These are phyloP conservation scores for Tuber microsphaerosporum DNA, from an alignment of 495 filamentous ascomycete genomes.

Conservation along the genomic window DNA sequence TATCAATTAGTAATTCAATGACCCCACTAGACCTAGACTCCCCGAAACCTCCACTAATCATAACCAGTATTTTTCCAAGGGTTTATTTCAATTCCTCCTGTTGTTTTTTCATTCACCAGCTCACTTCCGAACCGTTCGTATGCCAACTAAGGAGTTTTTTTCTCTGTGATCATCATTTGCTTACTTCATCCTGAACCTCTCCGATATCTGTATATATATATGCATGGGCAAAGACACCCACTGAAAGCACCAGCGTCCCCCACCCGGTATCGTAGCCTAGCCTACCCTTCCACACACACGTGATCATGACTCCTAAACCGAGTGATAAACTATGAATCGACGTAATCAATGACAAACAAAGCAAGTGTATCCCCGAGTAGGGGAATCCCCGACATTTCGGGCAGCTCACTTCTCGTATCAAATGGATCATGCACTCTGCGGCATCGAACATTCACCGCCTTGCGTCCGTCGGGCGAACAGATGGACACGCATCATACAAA, in stretches of 20 bases:
- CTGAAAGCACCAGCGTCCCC: not conserved
- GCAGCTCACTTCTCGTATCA: not conserved
- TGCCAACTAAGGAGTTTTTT: not conserved
- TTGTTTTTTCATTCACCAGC: not conserved
- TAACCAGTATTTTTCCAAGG: not conserved
- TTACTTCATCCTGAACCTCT: not conserved
- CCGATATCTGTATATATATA: not conserved
- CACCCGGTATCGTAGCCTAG: constrained; percentile 1
- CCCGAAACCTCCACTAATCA: not conserved
- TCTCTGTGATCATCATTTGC: not conserved
- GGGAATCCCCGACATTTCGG: not conserved
- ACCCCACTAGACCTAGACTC: too few species aligned
- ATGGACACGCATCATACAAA: not conserved
- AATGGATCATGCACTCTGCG: not conserved
- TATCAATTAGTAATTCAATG: not conserved
- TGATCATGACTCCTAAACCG: not conserved
- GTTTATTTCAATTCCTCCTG: not conserved
- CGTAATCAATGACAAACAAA: not conserved
- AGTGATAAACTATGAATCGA: not conserved
- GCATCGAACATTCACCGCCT: not conserved
- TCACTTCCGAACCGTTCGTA: not conserved
- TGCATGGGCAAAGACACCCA: not conserved
- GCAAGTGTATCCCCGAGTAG: not conserved
- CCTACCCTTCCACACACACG: not conserved
- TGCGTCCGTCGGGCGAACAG: not conserved